phyloP scores from a whole-genome alignment of 2,329 filamentous ascomycete species.

The Aspergillaceae sp. region DNA sequence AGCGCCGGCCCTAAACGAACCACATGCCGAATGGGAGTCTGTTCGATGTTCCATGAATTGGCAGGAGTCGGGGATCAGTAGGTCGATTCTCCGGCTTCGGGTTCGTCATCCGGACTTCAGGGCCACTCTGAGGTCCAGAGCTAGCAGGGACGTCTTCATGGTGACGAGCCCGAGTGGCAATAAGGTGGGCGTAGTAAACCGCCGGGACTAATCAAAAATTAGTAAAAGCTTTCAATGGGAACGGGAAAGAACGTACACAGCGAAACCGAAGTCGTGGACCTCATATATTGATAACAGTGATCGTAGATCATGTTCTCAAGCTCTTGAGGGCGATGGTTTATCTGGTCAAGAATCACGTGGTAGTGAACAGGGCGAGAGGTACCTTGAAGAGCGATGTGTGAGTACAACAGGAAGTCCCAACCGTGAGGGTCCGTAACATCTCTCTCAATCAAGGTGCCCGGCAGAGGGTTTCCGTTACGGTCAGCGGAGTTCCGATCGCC shows the following conservation, averaged over 20 bases:
- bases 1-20: conserved; percentile 25
- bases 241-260: conserved; percentile 40
- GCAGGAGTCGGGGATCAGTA: conserved; percentile 26
- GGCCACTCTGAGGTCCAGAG: conserved; percentile 33
- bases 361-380: conserved; percentile 91
- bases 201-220: conserved; percentile 52
- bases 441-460: conserved; percentile 77
- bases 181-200: conserved; percentile 92
- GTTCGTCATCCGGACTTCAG: conserved; percentile 25
- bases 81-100: conserved; percentile 19
- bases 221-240: neutral
- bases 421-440: conserved; percentile 88
- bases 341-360: conserved; percentile 78
- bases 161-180: conserved; percentile 66
- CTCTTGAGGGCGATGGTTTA: conserved; percentile 55
- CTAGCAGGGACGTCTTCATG: conserved; percentile 53
- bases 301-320: conserved; percentile 88
- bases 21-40: conserved; percentile 30
- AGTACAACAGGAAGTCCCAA: conserved; percentile 73
- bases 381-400: conserved; percentile 78
- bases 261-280: conserved; percentile 87
- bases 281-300: conserved; percentile 86
- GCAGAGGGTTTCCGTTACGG: conserved; percentile 69
- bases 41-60: conserved; percentile 23
- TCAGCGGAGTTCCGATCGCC: conserved; percentile 49